These are phyloP conservation scores for Ophioceras dolichostomum DNA, from an alignment of 2,329 filamentous ascomycete species.

Conservation along the genomic window DNA sequence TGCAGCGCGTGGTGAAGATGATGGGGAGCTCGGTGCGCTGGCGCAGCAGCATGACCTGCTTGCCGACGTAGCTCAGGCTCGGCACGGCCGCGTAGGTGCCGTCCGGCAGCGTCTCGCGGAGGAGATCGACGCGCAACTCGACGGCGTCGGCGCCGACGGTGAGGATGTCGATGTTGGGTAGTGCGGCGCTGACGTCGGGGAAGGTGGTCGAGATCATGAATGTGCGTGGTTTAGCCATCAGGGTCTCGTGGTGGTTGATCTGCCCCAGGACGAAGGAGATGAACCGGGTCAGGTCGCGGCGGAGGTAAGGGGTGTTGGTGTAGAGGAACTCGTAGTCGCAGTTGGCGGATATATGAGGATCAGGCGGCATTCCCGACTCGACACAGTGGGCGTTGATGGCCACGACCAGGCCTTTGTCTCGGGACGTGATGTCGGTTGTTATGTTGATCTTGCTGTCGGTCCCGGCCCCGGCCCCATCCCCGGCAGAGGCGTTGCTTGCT, in stretches of 20 bases:
- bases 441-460: too few relatives aligned
- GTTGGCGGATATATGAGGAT: conserved; percentile 47
- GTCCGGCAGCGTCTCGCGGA: conserved; percentile 57
- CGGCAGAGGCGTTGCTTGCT: conserved; percentile 41
- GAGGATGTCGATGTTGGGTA: conserved; percentile 76
- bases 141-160: conserved; percentile 80
- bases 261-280: conserved; percentile 71
- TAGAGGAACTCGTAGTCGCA: conserved; percentile 87
- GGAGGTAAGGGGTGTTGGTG: conserved; percentile 57
- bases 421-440: conserved; percentile 41
- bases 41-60: conserved; percentile 73
- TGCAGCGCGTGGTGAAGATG: conserved; percentile 78
- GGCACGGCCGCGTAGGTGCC: conserved; percentile 54
- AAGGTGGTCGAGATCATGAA: conserved; percentile 85
- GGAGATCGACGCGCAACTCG: conserved; percentile 71
- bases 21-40: conserved; percentile 82
- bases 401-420: conserved; percentile 47
- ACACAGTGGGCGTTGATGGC: conserved; percentile 69
- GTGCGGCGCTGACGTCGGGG: conserved; percentile 68
- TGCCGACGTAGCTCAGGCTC: conserved; percentile 71
- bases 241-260: conserved; percentile 62
- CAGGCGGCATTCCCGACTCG: conserved; percentile 56
- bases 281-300: conserved; percentile 67
- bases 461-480: too few relatives aligned
- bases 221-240: conserved; percentile 66